Evolutionary conservation across 1,284 basidiomycete genomes (phyloP), one percentile per base, ranked within the genome.

Genomic region (Ceratobasidium theobromae): DNA sequence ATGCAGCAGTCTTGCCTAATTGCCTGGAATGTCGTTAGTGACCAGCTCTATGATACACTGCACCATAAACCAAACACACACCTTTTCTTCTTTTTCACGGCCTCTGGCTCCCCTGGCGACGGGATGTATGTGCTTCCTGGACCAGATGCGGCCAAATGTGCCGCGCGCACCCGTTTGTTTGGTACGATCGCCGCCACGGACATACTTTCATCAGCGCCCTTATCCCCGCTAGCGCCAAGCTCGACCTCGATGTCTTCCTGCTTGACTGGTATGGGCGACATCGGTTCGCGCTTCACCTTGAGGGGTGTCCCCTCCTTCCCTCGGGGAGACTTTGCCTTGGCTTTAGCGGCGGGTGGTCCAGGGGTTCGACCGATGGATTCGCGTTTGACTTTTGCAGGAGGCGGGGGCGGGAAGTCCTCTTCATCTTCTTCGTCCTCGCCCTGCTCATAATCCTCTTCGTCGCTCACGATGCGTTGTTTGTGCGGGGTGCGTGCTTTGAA

Each of bases 61-160:
- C n/a, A 38, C 43, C 55, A 48, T n/a, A 30, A 23, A 3, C 23
- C n/a, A 28, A 30, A 11, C 54, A 70, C 74, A 72, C 38, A 79
- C 79, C 79, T 73, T 71, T 79, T 82, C 76, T 80, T 82, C 74
- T 82, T 82, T 70, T 79, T 79, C 43, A 69, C 70, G 48, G 74
- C 75, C 33, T 76, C 76, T 1, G 74, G 72, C 55, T 77, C 73
- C 23, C 72, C 73, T 27, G 68, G 67, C 27, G 66, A 64, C 11
- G 75, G 73, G 2, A 75, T 72, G 41, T 74, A 73, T 27, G 41
- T 21, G 46, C 65, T 66, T 38, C 45, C 33, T 12, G 60, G 52
- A 25, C 55, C 57, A 2, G 60, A 52, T 6, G 60, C 60, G 21
- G 60, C 40, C 48, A 64, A 27, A n/a, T 38, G 53, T 23, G 53